These are phyloP conservation scores for Monosporascus sp. DNA, from an alignment of 2,329 filamentous ascomycete species.

Conservation along the genomic window DNA sequence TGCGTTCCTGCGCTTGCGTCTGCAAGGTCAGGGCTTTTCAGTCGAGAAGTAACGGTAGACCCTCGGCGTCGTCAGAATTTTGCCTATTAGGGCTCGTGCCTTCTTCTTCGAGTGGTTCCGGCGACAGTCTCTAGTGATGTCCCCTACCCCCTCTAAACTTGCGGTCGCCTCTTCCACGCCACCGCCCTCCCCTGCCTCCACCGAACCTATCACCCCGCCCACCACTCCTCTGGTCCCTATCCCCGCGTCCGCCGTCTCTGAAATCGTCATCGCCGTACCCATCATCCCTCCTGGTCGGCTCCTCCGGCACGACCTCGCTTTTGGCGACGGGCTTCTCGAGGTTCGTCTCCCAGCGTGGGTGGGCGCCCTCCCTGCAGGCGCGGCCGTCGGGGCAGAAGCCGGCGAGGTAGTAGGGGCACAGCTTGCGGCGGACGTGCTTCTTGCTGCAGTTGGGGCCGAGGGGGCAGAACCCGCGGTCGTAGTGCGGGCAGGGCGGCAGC, in stretches of 20 bases:
- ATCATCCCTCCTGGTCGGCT: conserved; percentile 38
- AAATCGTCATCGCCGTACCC: conserved; percentile 30
- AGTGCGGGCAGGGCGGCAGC: conserved; percentile 78
- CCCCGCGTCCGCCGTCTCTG: conserved; percentile 21
- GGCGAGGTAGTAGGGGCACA: conserved; percentile 83
- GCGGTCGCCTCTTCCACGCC: conserved; percentile 27
- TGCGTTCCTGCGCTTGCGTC: too few species aligned
- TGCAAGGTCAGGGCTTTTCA: too few species aligned
- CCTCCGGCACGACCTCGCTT: conserved; percentile 53
- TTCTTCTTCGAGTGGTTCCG: too few species aligned
- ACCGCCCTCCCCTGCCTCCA: conserved; percentile 22
- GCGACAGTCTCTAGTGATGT: conserved; percentile 12
- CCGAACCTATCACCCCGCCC: conserved; percentile 31
- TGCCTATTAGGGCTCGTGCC: too few species aligned
- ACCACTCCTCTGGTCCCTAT: conserved; percentile 23
- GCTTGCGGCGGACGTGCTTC: conserved; percentile 74
- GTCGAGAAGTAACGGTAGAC: too few species aligned
- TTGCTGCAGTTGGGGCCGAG: conserved; percentile 82
- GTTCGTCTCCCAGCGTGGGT: conserved; percentile 75
- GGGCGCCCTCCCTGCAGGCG: conserved; percentile 71
- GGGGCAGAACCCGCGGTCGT: conserved; percentile 91
- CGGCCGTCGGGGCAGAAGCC: conserved; percentile 87
- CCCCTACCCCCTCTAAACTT: conserved; percentile 28
- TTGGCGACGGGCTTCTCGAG: conserved; percentile 71
- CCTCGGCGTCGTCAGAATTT: too few species aligned